Evolutionary conservation across 352 stramenopile species (phyloP).

Genomic region (Globisporangium nodosum): DNA sequence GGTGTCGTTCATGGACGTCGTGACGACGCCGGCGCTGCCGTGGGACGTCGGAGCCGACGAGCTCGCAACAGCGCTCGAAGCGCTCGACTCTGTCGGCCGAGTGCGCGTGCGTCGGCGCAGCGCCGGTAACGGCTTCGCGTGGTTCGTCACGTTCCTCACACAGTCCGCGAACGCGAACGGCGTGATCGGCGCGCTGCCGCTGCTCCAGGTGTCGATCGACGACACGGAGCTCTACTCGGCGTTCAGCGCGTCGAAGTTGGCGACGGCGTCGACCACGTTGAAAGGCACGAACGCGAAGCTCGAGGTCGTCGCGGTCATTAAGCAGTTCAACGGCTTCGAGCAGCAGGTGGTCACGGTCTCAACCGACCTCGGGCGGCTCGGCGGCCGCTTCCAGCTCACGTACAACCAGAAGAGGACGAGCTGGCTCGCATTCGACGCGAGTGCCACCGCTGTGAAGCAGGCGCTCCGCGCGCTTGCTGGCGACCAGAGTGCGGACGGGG

Average conservation of each 20-base stretch:
- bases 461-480: conserved; percentile 47
- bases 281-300: conserved; percentile 75
- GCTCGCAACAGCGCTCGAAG: conserved; percentile 72
- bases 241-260: conserved; percentile 41
- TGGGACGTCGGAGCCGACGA: conserved; percentile 77
- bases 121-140: conserved; percentile 70
- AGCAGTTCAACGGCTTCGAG: conserved; percentile 89
- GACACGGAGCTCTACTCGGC: conserved; percentile 43
- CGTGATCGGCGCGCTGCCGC: conserved; percentile 45
- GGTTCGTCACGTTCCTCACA: conserved; percentile 78
- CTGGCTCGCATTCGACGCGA: conserved; percentile 63
- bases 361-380: conserved; percentile 53
- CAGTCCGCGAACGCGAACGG: conserved; percentile 38
- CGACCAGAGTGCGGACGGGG: not conserved
- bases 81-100: conserved; percentile 76
- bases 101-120: conserved; percentile 71
- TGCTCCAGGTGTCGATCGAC: conserved; percentile 73
- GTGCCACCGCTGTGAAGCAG: conserved; percentile 39
- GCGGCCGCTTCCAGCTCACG: conserved; percentile 83
- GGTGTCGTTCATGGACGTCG: conserved; percentile 60
- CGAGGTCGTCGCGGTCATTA: conserved; percentile 71
- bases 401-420: conserved; percentile 82
- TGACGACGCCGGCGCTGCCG: conserved; percentile 52
- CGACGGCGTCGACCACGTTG: conserved; percentile 33
- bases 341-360: conserved; percentile 86